Evolutionary conservation across 306 rosid genomes (phyloP), one percentile per base, ranked within the genome.

Genomic region (Senna siamea): DNA sequence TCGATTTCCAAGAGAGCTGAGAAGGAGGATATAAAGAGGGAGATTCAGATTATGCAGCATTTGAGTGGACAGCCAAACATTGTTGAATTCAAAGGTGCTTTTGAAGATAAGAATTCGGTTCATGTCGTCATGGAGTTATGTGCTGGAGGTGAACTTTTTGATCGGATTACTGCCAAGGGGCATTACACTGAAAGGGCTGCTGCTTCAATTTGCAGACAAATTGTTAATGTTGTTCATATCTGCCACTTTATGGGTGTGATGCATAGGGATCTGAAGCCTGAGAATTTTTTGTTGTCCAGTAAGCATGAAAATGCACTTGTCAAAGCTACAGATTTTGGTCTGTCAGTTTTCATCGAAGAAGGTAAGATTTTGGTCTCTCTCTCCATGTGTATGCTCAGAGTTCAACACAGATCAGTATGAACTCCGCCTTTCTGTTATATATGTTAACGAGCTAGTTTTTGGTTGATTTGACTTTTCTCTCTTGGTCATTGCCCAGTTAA

Each of bases 161-260:
- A 93, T 74, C 78, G 90, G 85, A 90, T 93, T 59, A 89, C 89
- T 79, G 96, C 97, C 2, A 89, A 89, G 82, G 97, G 97, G 0
- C 92, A 86, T 46, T 93, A 90, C 44, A 87, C 79, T 76, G 98
- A 93, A 79, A 87, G 91, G 22, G 97, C 97, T 72, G 92, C 98
- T 30, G 89, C 96, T 81, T 85, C 92, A 18, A 79, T 93, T 23
- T 87, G 95, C 76, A 80, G 98, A 77, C 81, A 92, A 2, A 81
- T 93, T 83, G 97, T 93, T 70, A 90, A 85, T 51, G 98, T 89
- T 76, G 97, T 93, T 51, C 80, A 93, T 68, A 83, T 84, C 51
- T 90, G 98, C 65, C 93, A 90, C 82, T 93, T 90, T 44, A 90
- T 93, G 98, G 98, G 98, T 8, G 97, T 93, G 48, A 90, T 93